phyloP scores from a whole-genome alignment of 352 stramenopile species.

The Globisporangium echinulatum region DNA sequence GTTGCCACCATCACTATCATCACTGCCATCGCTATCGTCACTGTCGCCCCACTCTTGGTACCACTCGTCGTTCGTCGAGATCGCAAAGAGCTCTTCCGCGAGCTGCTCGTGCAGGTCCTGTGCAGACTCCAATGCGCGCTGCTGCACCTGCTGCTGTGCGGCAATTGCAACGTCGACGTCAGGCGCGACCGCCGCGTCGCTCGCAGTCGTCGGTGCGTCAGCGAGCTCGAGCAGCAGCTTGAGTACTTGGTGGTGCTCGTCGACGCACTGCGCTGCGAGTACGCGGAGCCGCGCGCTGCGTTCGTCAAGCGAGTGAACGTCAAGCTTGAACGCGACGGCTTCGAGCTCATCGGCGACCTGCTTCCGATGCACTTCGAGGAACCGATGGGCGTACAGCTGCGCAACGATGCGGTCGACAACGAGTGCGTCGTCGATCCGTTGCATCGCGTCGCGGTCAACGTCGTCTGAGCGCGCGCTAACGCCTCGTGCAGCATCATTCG shows the following conservation, averaged over 20 bases:
- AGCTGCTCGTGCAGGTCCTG: constrained; percentile 28
- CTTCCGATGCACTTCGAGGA: constrained; percentile 41
- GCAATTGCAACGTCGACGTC: constrained; percentile 15
- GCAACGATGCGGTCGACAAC: constrained; percentile 41
- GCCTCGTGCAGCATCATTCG: no score
- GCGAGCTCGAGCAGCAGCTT: constrained; percentile 61
- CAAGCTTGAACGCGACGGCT: constrained; percentile 42
- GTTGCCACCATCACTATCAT: background rate
- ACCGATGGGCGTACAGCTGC: constrained; percentile 40
- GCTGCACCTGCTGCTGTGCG: constrained; percentile 15
- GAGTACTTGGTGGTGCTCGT: constrained; percentile 32
- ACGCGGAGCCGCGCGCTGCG: constrained; percentile 26
- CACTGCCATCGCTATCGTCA: constrained; percentile 16
- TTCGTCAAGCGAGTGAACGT: constrained; percentile 45
- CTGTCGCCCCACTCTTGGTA: constrained; percentile 48
- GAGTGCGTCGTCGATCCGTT: constrained; percentile 11
- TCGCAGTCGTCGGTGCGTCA: constrained; percentile 32
- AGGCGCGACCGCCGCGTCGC: constrained; percentile 26
- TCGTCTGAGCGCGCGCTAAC: background rate
- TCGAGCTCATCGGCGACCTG: constrained; percentile 35
- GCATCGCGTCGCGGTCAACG: background rate
- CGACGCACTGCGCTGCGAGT: constrained; percentile 20
- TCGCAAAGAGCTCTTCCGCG: constrained; percentile 49
- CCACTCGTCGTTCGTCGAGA: constrained; percentile 63
- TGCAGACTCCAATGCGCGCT: constrained; percentile 12